A percentile compares a stretch with the other conserved stretches of the same genome.
Conservation (phyloP, 345 rosid species). For the Boechera retrofracta region DNA sequence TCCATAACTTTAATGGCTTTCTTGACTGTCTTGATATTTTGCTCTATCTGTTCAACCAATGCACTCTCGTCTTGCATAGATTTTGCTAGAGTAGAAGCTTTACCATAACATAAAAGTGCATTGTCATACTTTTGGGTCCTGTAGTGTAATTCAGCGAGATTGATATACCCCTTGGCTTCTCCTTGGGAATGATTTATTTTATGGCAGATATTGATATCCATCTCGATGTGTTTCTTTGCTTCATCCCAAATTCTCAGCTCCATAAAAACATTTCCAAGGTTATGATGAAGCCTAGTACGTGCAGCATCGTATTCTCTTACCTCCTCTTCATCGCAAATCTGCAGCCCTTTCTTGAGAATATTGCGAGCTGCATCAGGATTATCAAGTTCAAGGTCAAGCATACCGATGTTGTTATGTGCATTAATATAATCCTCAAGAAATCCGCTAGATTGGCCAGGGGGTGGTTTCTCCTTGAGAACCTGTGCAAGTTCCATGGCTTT, state of each 20-base stretch:
- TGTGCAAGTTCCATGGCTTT: conserved; percentile 78
- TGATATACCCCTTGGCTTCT: conserved; percentile 94
- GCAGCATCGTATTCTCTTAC: conserved; percentile 68
- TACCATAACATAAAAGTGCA: conserved; percentile 75
- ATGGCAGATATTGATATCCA: conserved; percentile 81
- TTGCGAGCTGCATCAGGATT: conserved; percentile 69
- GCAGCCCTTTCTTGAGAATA: conserved; percentile 64
- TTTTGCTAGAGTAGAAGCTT: conserved; percentile 76
- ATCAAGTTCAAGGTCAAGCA: conserved; percentile 91
- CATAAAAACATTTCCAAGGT: conserved; percentile 78
- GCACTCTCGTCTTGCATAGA: conserved; percentile 93
- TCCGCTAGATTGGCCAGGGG: conserved; percentile 58
- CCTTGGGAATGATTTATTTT: conserved; percentile 76
- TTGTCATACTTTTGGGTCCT: conserved; percentile 77
- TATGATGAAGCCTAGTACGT: conserved; percentile 90
- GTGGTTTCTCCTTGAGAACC: conserved; percentile 69
- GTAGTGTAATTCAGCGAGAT: conserved; percentile 87
- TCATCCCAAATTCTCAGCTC: conserved; percentile 78
- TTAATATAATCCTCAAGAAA: conserved; percentile 87
- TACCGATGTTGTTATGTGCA: conserved; percentile 90
- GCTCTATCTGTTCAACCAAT: conserved; percentile 61
- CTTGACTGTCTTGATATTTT: conserved; percentile 68
- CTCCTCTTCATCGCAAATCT: conserved; percentile 93
- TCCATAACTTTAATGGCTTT: conserved; percentile 72
- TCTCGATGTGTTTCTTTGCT: conserved; percentile 74